Percentiles rank a stretch among this genome's conserved stretches.
phyloP scores from a whole-genome alignment of 2,329 filamentous ascomycete genomes.

The Alternaria brassicae region DNA sequence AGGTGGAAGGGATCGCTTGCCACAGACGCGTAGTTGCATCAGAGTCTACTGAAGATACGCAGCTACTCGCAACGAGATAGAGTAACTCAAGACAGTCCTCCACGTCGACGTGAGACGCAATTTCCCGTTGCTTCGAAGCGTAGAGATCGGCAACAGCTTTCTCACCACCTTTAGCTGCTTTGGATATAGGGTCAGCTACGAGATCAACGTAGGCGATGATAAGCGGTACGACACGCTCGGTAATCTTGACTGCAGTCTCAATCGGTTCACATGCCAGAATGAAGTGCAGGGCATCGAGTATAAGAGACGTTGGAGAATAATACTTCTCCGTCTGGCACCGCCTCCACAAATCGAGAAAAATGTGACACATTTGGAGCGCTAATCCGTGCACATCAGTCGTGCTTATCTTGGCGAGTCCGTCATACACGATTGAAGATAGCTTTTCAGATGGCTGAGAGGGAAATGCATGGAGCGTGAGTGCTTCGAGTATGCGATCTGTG shows the following conservation, averaged over 20 bases:
- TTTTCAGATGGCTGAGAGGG: conserved; percentile 64
- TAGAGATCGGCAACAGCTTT: conserved; percentile 36
- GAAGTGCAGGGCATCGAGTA: conserved; percentile 70
- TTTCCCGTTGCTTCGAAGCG: conserved; percentile 51
- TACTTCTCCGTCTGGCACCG: conserved; percentile 69
- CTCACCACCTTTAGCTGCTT: conserved; percentile 43
- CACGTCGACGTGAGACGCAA: conserved; percentile 68
- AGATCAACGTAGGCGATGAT: conserved; percentile 59
- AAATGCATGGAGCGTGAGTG: conserved; percentile 68
- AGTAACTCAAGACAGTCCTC: conserved; percentile 70
- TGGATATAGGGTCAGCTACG: conserved; percentile 59
- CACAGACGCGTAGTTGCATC: conserved; percentile 65
- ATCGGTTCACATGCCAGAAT: conserved; percentile 68
- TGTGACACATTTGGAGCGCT: conserved; percentile 68
- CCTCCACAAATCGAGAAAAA: conserved; percentile 72
- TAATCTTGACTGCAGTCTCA: conserved; percentile 65
- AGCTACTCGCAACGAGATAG: conserved; percentile 68
- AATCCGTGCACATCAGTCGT: conserved; percentile 61
- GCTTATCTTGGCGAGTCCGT: conserved; percentile 66
- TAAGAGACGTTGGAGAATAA: conserved; percentile 68
- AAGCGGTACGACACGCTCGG: conserved; percentile 61
- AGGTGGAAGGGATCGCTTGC: conserved; percentile 70
- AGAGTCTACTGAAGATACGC: conserved; percentile 52
- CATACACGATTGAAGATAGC: conserved; percentile 71
- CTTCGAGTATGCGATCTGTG: conserved; percentile 70